These are phyloP conservation scores for Setaria viridis DNA, from an alignment of 202 grass and related monocot genomes.

Conservation along the genomic window DNA sequence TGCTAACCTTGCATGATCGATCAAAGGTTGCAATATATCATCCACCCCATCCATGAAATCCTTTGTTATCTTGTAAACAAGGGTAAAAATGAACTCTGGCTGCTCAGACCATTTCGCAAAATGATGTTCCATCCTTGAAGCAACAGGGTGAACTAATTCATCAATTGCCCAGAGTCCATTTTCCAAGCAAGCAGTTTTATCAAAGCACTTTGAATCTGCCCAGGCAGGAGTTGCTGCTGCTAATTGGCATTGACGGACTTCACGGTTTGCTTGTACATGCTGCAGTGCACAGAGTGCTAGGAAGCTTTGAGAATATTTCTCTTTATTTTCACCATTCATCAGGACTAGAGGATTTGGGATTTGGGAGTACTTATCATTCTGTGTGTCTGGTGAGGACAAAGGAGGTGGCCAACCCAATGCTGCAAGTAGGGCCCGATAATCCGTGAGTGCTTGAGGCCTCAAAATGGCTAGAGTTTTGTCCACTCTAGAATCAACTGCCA, in stretches of 20 bases:
- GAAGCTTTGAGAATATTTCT: conserved; percentile 81
- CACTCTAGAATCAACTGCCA: conserved; percentile 91
- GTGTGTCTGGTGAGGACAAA: conserved; percentile 60
- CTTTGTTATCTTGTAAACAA: conserved; percentile 90
- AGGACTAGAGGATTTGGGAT: conserved; percentile 77
- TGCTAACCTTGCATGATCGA: conserved; percentile 80
- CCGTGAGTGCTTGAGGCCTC: conserved; percentile 77
- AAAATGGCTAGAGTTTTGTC: conserved; percentile 81
- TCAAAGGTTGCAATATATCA: conserved; percentile 84
- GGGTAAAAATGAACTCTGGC: conserved; percentile 83
- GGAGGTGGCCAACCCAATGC: conserved; percentile 84
- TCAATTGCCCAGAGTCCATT: conserved; percentile 86
- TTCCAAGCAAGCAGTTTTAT: conserved; percentile 52
- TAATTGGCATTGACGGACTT: conserved; percentile 50
- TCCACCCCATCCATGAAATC: conserved; percentile 94
- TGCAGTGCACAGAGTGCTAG: conserved; percentile 82
- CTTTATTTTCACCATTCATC: conserved; percentile 78
- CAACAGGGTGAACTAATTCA: conserved; percentile 81
- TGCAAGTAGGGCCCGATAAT: conserved; percentile 82
- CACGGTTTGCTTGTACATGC: conserved; percentile 68
- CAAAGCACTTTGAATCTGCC: conserved; percentile 46
- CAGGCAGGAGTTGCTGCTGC: conserved; percentile 30
- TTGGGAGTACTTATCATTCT: conserved; percentile 60
- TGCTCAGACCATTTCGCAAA: conserved; percentile 92
- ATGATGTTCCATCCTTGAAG: conserved; percentile 84